Evolutionary conservation across 352 stramenopile genomes (phyloP), one percentile per base, ranked within the genome.

Genomic region (Globisporangium splendens): DNA sequence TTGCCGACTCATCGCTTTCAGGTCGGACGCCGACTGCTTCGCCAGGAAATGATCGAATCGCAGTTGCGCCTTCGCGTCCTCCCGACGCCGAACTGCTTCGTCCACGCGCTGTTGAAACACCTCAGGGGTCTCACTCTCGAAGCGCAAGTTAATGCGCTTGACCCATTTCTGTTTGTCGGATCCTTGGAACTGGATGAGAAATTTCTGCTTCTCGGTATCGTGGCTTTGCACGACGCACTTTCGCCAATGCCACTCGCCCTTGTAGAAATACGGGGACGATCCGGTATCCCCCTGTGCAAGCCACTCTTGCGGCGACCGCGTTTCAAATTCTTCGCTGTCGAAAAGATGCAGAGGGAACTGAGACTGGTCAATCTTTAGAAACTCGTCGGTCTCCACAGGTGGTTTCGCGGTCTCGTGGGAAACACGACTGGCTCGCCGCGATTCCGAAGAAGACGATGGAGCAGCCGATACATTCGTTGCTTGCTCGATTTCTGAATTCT

Each of bases 21-120:
- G 68, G 21, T 86, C 74, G 0, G 75, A 66, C 1, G 74, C 74
- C 10, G 86, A 80, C 57, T 97, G 89, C 60, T 87, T 82, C 12
- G 76, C 54, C 14, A 98, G 69, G 54, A 96, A 98, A 64, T 95
- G 82, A 59, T 98, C 91, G 50, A 98, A 95, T 24, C 93, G 78
- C 33, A 98, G 71, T 61, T 91, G 83, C 0, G 83, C 81, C 62
- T 97, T 98, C 7, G 86, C 78, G 8, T 82, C 70, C 10, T 96
- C 86, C 8, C 90, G 69, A 5, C 79, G 68, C 18, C 59, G 56
- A 43, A 81, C 53, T 0, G 93, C 93, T 0, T 77, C 72, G 20
- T 88, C 73, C 13, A 96, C 73, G 4, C 91, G 84, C 22, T 65
- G 54, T 55, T 96, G 73, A 63, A 96, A 98, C 18, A 65, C 53